Base-by-base conservation (phyloP, 805 yeast species). In the Diddensiella caesifluorescens region DNA sequence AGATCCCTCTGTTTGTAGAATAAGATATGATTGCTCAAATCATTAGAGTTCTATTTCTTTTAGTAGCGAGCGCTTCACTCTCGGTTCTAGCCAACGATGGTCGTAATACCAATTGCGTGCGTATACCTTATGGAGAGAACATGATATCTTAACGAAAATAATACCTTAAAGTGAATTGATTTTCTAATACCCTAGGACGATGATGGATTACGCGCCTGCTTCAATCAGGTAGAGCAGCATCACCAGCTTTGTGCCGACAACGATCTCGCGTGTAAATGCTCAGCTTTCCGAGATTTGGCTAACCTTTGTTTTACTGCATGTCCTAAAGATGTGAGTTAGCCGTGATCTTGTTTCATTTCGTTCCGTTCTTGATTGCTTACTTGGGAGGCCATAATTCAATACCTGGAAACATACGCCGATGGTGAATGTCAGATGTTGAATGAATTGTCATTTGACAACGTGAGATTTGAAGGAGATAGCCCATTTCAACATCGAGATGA, bases 401-500 rank as follows among this genome's bases (percentile, higher is more conserved):
- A 39, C 32, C 27, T 43, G 9, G 42, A 39, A 9, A 33, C 41
- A 5, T 31, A 32, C 23, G 34, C 42, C 20, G 33, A 30, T 29
- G 42, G 39, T 12, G 22, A 35, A 4, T 47, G 45, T 41, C 23
- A 33, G 19, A 31, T 39, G 21, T 22, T 39, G 23, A 25, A 27
- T 13, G 23, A 21, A 12, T 10, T 25, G 19, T 18, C 27, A 16
- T 29, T 40, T n/a, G 49, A 45, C 18, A 35, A 46, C 12, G 42
- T 43, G 32, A 36, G 52, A 22, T 49, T 49, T 37, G 46, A 35
- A 13, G 52, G 51, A 5, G 51, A 49, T 25, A 35, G 35, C 13
- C 36, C 37, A 5, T 37, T 45, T 16, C 53, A 51, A 31, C 50
- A 51, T 35, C 40, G 48, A 10, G 52, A 50, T 40, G 44, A 48